Evolutionary conservation across 305 asterid genomes (phyloP).

Genomic region (Fraxinus platypoda): DNA sequence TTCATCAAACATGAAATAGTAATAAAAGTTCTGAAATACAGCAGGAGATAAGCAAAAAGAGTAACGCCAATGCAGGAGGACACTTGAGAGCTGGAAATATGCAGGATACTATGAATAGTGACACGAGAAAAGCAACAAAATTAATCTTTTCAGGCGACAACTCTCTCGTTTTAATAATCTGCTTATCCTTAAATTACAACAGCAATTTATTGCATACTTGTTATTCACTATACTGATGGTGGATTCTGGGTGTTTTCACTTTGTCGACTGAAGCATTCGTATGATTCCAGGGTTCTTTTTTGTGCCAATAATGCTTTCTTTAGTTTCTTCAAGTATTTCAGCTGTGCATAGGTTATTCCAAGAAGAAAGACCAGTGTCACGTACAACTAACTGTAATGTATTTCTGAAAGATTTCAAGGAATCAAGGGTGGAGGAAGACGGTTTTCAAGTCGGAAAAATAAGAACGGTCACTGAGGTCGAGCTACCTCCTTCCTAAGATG

Average conservation of each 20-base stretch:
- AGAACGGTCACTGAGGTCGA: slow-evolving; percentile 49
- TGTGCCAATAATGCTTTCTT: not conserved
- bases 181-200: not conserved
- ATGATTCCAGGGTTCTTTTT: not conserved
- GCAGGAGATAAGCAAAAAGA: no score
- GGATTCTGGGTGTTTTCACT: not conserved
- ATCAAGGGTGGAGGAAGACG: slow-evolving; percentile 30
- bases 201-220: not conserved
- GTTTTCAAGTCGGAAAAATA: slow-evolving; percentile 46
- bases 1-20: no score
- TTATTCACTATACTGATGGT: not conserved
- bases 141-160: not conserved
- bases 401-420: slow-evolving; percentile 57
- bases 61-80: no score
- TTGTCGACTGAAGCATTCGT: not conserved
- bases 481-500: slow-evolving; percentile 22
- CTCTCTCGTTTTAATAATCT: not conserved
- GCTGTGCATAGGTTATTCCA: slow-evolving; percentile 53
- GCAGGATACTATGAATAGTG: not conserved
- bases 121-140: no score
- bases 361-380: slow-evolving; percentile 80
- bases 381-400: slow-evolving; percentile 76
- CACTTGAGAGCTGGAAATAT: not conserved
- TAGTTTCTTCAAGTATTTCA: not conserved
- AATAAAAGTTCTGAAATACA: no score